These are phyloP conservation scores for Davidsoniella neocaledoniae DNA, from an alignment of 2,329 filamentous ascomycete species.

Conservation along the genomic window DNA sequence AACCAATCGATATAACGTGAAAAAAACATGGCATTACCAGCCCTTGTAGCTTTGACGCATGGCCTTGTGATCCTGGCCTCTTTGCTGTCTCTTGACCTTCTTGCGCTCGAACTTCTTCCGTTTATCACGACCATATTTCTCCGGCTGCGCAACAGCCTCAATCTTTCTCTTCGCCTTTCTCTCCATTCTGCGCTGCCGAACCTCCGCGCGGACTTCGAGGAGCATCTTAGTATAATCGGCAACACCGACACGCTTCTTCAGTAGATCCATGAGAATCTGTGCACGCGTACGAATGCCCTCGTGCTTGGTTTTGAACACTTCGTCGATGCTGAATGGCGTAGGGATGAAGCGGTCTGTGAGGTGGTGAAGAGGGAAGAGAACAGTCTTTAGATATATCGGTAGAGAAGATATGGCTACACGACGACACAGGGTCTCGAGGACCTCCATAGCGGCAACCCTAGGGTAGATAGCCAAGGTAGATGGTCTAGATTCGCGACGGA, in stretches of 20 bases:
- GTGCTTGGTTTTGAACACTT: conserved; percentile 50
- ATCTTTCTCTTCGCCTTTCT: conserved; percentile 75
- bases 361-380: conserved; percentile 52
- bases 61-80: conserved; percentile 53
- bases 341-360: conserved; percentile 67
- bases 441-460: conserved; percentile 59
- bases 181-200: conserved; percentile 55
- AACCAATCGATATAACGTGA: background rate
- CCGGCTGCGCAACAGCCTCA: conserved; percentile 68
- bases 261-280: conserved; percentile 58
- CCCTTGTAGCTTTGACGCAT: conserved; percentile 52
- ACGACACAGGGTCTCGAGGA: conserved; percentile 52
- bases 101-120: conserved; percentile 70
- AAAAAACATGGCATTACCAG: conserved; percentile 17
- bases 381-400: conserved; percentile 41
- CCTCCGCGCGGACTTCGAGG: conserved; percentile 52
- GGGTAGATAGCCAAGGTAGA: conserved; percentile 48
- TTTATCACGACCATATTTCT: conserved; percentile 63
- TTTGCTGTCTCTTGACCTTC: conserved; percentile 67
- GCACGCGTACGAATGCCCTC: conserved; percentile 55
- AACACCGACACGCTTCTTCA: conserved; percentile 75
- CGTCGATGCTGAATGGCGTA: conserved; percentile 52
- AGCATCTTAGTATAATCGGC: conserved; percentile 62
- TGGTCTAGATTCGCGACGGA: conserved; percentile 57
- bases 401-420: conserved; percentile 42